phyloP scores from a whole-genome alignment of 805 yeast species.

The Saccharomycopsis capsularis region DNA sequence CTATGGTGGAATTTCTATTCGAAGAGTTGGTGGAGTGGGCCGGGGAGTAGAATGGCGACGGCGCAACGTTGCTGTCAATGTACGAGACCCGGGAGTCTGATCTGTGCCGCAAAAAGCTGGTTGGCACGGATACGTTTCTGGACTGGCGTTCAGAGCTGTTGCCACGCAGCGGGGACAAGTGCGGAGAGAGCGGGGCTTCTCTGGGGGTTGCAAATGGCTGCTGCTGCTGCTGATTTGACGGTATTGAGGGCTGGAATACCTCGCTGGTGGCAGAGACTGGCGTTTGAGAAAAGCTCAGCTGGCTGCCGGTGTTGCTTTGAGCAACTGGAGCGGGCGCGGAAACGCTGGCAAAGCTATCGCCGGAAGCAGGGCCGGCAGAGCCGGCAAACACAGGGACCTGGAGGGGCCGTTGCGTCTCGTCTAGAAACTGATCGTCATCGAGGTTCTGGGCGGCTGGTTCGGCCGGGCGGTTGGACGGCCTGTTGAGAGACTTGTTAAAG shows the following conservation, averaged over 20 bases:
- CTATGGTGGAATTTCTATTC: conserved; percentile 1
- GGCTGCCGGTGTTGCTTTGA: too few species aligned
- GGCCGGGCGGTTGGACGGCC: background rate
- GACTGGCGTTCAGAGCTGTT: conserved; percentile 1
- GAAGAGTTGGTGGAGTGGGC: background rate
- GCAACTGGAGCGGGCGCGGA: background rate
- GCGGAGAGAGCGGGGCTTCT: background rate
- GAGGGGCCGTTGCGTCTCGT: background rate
- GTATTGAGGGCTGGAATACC: background rate
- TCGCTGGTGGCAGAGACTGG: conserved; percentile 1
- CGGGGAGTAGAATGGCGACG: conserved; percentile 7
- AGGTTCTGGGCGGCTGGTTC: background rate
- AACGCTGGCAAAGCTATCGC: background rate
- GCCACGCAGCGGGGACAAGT: too few species aligned
- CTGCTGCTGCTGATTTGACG: background rate
- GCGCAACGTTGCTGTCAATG: conserved; percentile 10
- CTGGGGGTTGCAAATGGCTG: background rate
- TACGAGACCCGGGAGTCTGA: conserved; percentile 16
- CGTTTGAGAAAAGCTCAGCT: too few species aligned
- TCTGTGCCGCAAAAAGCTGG: conserved; percentile 14
- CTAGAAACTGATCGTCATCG: background rate
- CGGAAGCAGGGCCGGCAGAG: background rate
- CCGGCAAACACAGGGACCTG: background rate
- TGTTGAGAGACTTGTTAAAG: conserved; percentile 10
- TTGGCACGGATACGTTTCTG: conserved; percentile 14